Base-by-base conservation (phyloP, 2,329 filamentous ascomycete species). In the Cladosporium sphaerospermum region DNA sequence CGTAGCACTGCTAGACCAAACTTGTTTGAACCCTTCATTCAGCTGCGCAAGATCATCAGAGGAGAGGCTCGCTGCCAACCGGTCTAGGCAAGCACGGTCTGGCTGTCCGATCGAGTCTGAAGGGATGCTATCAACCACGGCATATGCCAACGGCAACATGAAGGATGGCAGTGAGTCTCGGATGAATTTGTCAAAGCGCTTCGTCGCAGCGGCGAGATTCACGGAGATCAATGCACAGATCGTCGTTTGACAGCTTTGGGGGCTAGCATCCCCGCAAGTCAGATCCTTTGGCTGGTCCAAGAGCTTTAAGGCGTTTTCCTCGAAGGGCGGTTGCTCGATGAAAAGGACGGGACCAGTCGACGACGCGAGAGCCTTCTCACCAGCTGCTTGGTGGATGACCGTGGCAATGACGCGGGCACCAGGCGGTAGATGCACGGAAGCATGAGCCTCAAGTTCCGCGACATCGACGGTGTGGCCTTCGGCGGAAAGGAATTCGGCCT, bases 401-500 rank as follows among this genome's bases (percentile, higher is more conserved):
- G 67, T 64, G 13, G 47, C 43, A 0, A 62, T 60, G 5, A 65
- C 67, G 40, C 62, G 64, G 36, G 60, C 58, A 3, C 50, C 55
- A 1, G 62, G 11, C 8, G 72, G 66, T 1, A 76, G 65, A 16
- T 71, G 61, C 33, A 55, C 66, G 9, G 54, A 23, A 14, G 39
- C 48, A 36, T 51, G 48, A 19, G 31, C 16, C 44, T 83, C 85
- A 45, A 95, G 84, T 62, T 92, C 89, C 1, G 79, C 78, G 9
- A 89, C 76, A 62, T 93, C 88, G 19, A 95, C 82, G 41, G 86
- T 75, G 58, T 90, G 85, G 0, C 89, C 88, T 34, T 86, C 79
- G 9, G 95, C 75, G 64, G 92, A 93, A 46, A 92, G 75, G 66
- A 91, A 86, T 53, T 85, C 84, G 60, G 92, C 89, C 28, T 83